Evolutionary conservation across 1,139 yeast species (phyloP).

Genomic region (Meyerozyma athensensis): DNA sequence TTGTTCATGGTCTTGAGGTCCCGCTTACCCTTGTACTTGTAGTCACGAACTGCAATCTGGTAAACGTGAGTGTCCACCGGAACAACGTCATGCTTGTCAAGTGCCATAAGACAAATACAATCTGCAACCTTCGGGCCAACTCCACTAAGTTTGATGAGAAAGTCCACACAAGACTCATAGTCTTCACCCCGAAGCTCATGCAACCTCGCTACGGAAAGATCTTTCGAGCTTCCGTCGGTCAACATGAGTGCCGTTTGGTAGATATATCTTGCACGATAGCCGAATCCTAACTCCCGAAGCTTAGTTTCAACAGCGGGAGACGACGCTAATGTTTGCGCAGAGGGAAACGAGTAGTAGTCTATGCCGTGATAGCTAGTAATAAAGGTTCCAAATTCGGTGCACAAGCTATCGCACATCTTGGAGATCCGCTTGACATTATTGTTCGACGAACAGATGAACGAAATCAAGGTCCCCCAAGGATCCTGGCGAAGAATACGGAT

Average conservation of each 20-base stretch:
- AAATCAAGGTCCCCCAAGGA: slow-evolving; percentile 92
- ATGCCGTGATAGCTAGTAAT: slow-evolving; percentile 54
- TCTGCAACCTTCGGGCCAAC: slow-evolving; percentile 99
- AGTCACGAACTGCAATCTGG: slow-evolving; percentile 83
- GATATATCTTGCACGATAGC: slow-evolving; percentile 88
- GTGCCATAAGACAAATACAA: slow-evolving; percentile 82
- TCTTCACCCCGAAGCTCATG: slow-evolving; percentile 35
- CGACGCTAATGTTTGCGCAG: slow-evolving; percentile 44
- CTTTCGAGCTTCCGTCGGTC: slow-evolving; percentile 33
- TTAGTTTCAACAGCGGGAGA: slow-evolving; percentile 35
- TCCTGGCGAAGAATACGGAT: slow-evolving; percentile 84
- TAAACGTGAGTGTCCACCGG: slow-evolving; percentile 98
- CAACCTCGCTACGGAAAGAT: slow-evolving; percentile 28
- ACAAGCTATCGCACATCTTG: slow-evolving; percentile 82
- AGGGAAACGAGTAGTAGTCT: slow-evolving; percentile 71
- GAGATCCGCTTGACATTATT: slow-evolving; percentile 92
- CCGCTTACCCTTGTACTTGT: slow-evolving; percentile 50
- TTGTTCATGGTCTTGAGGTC: slow-evolving; percentile 49
- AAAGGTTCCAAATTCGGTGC: slow-evolving; percentile 64
- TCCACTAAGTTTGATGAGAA: slow-evolving; percentile 67
- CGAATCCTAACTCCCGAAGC: slow-evolving; percentile 67
- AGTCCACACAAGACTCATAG: slow-evolving; percentile 59
- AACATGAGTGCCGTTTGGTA: slow-evolving; percentile 58
- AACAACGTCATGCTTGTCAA: slow-evolving; percentile 82
- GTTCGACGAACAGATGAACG: slow-evolving; percentile 93